Conservation (phyloP, 2,329 filamentous ascomycete species). For the Lecanosticta acicola region DNA sequence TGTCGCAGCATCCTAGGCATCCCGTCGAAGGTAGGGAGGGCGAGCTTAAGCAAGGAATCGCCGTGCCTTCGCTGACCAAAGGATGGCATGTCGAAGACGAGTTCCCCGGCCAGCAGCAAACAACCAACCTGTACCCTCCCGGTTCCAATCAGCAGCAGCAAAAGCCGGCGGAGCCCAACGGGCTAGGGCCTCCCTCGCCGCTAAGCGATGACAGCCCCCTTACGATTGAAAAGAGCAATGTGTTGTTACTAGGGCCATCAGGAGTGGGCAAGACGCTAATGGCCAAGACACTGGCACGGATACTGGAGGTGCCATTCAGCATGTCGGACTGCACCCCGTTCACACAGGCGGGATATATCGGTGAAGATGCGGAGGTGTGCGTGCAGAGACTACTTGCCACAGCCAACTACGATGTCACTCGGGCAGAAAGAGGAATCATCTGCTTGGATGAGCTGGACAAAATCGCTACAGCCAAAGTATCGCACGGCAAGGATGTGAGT, state of each 20-base stretch:
- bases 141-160: slow-evolving; percentile 12
- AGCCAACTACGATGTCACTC: slow-evolving; percentile 78
- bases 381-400: slow-evolving; percentile 86
- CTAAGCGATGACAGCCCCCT: slow-evolving; percentile 55
- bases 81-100: slow-evolving; percentile 47
- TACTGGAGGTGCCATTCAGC: slow-evolving; percentile 90
- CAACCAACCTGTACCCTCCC: slow-evolving; percentile 34
- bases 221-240: slow-evolving; percentile 91
- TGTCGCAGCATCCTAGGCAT: slow-evolving; percentile 55
- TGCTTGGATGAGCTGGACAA: slow-evolving; percentile 98
- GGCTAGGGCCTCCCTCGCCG: slow-evolving; percentile 30
- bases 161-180: slow-evolving; percentile 12
- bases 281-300: slow-evolving; percentile 81
- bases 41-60: slow-evolving; percentile 30
- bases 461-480: slow-evolving; percentile 80
- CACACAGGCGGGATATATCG: slow-evolving; percentile 95
- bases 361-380: slow-evolving; percentile 94
- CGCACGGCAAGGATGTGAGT: slow-evolving; percentile 86
- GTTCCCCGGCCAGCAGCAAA: slow-evolving; percentile 56
- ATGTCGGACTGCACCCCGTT: slow-evolving; percentile 95
- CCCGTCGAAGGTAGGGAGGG: slow-evolving; percentile 64
- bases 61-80: slow-evolving; percentile 31
- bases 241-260: slow-evolving; percentile 83
- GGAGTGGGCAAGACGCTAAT: slow-evolving; percentile 97
- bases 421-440: slow-evolving; percentile 86